Percentiles rank a stretch among this genome's conserved stretches.
Conservation (phyloP, 1,284 basidiomycete genomes). For the Xerocomus minutiporus region DNA sequence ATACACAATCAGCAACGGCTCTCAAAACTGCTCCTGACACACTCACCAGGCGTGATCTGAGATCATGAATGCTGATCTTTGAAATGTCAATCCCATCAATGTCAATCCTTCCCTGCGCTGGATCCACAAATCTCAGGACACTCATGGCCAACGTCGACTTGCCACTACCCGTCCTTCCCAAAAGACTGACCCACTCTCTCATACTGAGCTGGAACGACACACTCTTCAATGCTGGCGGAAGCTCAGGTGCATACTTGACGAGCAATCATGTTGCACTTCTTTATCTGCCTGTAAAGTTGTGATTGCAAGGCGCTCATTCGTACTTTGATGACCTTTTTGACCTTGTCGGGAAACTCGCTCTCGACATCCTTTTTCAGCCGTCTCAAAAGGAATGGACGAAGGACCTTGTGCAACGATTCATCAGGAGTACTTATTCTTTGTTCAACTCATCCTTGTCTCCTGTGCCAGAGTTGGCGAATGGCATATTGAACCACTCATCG, state of each 20-base stretch:
- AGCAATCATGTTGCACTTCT: constrained; percentile 96
- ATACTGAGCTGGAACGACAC: constrained; percentile 65
- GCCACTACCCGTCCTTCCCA: constrained; percentile 72
- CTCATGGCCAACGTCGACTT: constrained; percentile 84
- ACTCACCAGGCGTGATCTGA: constrained; percentile 68
- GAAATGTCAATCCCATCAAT: constrained; percentile 90
- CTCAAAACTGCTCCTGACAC: constrained; percentile 3
- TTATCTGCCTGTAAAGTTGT: constrained; percentile 97
- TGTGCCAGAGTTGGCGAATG: constrained; percentile 95
- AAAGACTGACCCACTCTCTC: constrained; percentile 65
- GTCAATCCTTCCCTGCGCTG: constrained; percentile 69
- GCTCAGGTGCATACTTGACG: constrained; percentile 79
- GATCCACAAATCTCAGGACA: constrained; percentile 86
- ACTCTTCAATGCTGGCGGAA: constrained; percentile 76
- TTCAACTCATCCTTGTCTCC: constrained; percentile 98
- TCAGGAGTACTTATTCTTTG: constrained; percentile 98
- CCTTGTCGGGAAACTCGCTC: constrained; percentile 96
- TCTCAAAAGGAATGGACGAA: constrained; percentile 94
- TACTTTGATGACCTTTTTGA: constrained; percentile 98
- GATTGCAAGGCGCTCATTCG: constrained; percentile 94
- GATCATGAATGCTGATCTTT: constrained; percentile 79
- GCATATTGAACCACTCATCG: constrained; percentile 99
- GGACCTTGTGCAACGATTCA: constrained; percentile 98
- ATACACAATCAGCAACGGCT: neutral
- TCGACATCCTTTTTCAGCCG: constrained; percentile 99